Percentiles rank a stretch among this genome's conserved stretches.
Conservation (phyloP, 371 early-diverging fungal genomes). For the Rhizopus stolonifer region DNA sequence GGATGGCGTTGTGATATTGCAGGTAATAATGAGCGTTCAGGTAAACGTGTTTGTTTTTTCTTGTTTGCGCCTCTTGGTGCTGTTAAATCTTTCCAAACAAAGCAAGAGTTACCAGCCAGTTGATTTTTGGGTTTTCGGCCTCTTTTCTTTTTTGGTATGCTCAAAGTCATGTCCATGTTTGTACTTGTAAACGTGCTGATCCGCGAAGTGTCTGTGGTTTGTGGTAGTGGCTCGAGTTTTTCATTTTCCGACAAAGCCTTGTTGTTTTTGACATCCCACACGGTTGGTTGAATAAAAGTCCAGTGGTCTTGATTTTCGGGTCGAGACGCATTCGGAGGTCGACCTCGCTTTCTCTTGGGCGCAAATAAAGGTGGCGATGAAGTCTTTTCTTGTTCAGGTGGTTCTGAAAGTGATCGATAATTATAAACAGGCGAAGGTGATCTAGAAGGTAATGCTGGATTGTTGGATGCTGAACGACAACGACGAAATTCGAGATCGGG, state of each 20-base stretch:
- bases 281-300: constrained; percentile 34
- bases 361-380: constrained; percentile 15
- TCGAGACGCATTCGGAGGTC: constrained; percentile 40
- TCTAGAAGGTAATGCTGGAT: not conserved
- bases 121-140: constrained; percentile 50
- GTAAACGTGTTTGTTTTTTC: constrained; percentile 5
- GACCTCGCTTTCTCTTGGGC: constrained; percentile 40
- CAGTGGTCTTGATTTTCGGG: constrained; percentile 21
- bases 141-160: constrained; percentile 48
- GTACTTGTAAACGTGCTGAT: constrained; percentile 41
- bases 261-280: constrained; percentile 26
- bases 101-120: constrained; percentile 48
- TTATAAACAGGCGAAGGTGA: constrained; percentile 16
- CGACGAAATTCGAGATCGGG: constrained; percentile 4
- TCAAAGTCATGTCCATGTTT: constrained; percentile 39
- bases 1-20: not conserved
- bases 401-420: constrained; percentile 34
- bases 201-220: constrained; percentile 1
- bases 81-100: constrained; percentile 51
- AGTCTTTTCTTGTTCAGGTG: constrained; percentile 10
- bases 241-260: constrained; percentile 3
- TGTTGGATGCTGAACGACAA: constrained; percentile 11
- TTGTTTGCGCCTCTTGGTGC: constrained; percentile 37
- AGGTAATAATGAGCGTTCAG: not conserved
- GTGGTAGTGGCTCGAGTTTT: not conserved